Evolutionary conservation across 805 yeast genomes (phyloP).

Genomic region (Candida manassasensis): DNA sequence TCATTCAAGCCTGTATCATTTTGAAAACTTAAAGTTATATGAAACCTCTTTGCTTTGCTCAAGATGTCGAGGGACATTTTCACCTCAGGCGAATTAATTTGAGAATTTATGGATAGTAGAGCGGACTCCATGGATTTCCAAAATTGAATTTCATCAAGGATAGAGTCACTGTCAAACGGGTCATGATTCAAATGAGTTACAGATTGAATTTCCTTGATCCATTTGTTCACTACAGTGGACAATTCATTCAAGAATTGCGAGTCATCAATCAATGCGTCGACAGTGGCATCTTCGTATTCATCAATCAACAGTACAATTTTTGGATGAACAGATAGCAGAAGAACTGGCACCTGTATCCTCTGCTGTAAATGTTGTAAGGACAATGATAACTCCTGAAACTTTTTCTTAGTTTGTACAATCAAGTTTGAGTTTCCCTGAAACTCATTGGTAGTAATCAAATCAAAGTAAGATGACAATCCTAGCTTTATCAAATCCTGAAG

Average conservation of each 20-base stretch:
- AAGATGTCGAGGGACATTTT: slow-evolving; percentile 55
- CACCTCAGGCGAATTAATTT: slow-evolving; percentile 52
- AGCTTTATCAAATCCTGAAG: slow-evolving; percentile 55
- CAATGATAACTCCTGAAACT: slow-evolving; percentile 61
- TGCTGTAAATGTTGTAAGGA: slow-evolving; percentile 67
- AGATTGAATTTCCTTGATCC: slow-evolving; percentile 63
- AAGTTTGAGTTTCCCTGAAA: slow-evolving; percentile 22
- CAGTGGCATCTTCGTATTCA: slow-evolving; percentile 22
- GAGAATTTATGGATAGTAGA: slow-evolving; percentile 50
- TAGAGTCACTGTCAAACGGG: slow-evolving; percentile 49
- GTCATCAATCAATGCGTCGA: slow-evolving; percentile 41
- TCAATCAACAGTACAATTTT: slow-evolving; percentile 21
- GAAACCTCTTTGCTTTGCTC: slow-evolving; percentile 70
- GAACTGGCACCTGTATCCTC: slow-evolving; percentile 63
- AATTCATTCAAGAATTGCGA: slow-evolving; percentile 57
- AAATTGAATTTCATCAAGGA: slow-evolving; percentile 63
- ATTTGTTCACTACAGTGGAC: slow-evolving; percentile 65
- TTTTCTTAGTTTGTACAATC: slow-evolving; percentile 44
- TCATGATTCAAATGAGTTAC: slow-evolving; percentile 51
- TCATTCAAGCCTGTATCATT: slow-evolving; percentile 67
- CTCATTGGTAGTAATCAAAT: slow-evolving; percentile 33
- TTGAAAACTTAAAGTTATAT: slow-evolving; percentile 66
- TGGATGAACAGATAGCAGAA: slow-evolving; percentile 50
- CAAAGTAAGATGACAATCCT: slow-evolving; percentile 70
- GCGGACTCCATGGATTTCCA: slow-evolving; percentile 74